These are phyloP conservation scores for Hygrophila difformis DNA, from an alignment of 257 asterid species.

Conservation along the genomic window DNA sequence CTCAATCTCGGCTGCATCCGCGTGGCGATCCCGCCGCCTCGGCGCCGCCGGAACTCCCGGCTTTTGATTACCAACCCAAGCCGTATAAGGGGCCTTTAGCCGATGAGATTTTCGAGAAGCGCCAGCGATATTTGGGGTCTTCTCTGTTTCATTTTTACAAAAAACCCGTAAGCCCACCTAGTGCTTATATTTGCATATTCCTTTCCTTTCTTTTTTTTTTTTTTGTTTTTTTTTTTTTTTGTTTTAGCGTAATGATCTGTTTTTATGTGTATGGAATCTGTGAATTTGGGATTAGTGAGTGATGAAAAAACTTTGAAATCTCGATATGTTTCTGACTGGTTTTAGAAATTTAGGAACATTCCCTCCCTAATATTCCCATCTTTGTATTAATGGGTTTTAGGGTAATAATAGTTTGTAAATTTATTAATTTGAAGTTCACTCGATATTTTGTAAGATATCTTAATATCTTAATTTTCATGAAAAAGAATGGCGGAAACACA, in stretches of 20 bases:
- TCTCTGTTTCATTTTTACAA: conserved; percentile 80
- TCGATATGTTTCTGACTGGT: too few species aligned
- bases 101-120: conserved; percentile 68
- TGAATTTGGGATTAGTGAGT: too few species aligned
- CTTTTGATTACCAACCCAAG: conserved; percentile 62
- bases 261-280: too few species aligned
- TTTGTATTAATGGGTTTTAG: too few species aligned
- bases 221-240: too few species aligned
- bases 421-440: too few species aligned
- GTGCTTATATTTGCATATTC: not conserved
- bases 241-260: too few species aligned
- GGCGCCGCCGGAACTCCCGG: conserved; percentile 58
- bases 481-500: not conserved
- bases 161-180: conserved; percentile 55
- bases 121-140: conserved; percentile 71
- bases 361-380: too few species aligned
- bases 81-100: conserved; percentile 73
- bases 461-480: not conserved
- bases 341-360: not conserved
- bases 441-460: too few species aligned
- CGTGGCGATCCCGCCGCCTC: conserved; percentile 28
- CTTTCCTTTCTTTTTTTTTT: too few species aligned
- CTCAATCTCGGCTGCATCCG: conserved; percentile 12
- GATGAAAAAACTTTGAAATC: too few species aligned
- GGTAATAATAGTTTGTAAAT: too few species aligned